phyloP scores from a whole-genome alignment of 306 rosid species.

The Geum urbanum region DNA sequence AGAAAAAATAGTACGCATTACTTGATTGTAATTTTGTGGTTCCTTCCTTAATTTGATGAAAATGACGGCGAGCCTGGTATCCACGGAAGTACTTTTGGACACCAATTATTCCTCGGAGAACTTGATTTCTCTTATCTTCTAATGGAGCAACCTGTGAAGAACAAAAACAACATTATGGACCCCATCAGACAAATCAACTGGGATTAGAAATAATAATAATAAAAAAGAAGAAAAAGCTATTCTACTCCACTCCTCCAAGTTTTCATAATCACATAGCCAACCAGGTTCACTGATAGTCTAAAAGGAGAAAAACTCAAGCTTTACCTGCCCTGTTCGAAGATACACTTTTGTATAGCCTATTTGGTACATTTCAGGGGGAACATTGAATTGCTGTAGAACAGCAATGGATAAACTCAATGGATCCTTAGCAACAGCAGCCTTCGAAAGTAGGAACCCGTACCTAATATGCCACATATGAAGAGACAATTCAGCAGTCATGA shows the following conservation, averaged over 20 bases:
- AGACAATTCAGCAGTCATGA: conserved; percentile 1
- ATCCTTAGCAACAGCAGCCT: conserved; percentile 50
- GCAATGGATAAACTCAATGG: conserved; percentile 81
- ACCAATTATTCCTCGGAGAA: conserved; percentile 51
- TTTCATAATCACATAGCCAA: neutral
- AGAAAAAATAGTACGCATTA: conserved; percentile 32
- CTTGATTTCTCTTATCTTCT: conserved; percentile 59
- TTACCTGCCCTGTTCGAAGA: conserved; percentile 87
- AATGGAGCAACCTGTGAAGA: conserved; percentile 60
- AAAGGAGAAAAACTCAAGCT: neutral
- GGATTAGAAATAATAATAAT: neutral
- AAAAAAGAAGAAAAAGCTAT: conserved; percentile 12
- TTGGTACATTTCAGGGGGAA: conserved; percentile 87
- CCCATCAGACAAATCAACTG: conserved; percentile 16
- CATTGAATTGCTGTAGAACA: conserved; percentile 66
- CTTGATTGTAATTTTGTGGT: conserved; percentile 55
- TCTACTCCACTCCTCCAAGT: conserved; percentile 2
- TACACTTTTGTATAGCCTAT: conserved; percentile 90
- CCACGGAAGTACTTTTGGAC: conserved; percentile 73
- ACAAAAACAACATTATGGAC: conserved; percentile 33
- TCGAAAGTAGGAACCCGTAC: conserved; percentile 63
- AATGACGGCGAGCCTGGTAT: conserved; percentile 47
- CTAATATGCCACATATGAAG: conserved; percentile 34
- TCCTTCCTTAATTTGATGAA: conserved; percentile 48
- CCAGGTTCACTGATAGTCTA: neutral